Conservation (phyloP, 179 eudicot species). For the Nepenthes alata region DNA sequence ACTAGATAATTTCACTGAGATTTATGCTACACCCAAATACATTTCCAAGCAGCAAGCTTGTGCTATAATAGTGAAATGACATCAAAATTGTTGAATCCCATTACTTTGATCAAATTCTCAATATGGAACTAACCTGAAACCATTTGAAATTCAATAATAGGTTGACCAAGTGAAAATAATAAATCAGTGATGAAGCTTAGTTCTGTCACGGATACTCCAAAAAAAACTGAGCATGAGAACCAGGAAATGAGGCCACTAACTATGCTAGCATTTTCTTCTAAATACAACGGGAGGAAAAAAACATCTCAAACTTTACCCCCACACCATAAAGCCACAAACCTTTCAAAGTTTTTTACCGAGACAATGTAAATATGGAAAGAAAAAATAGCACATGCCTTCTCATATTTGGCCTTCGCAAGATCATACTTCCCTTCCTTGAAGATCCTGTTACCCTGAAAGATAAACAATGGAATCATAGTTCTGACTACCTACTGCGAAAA, state of each 20-base stretch:
- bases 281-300: too few species aligned
- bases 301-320: too few species aligned
- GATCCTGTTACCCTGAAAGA: constrained; percentile 86
- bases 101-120: too few species aligned
- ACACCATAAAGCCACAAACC: not conserved
- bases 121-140: too few species aligned
- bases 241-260: too few species aligned
- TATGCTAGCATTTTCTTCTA: too few species aligned
- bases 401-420: constrained; percentile 95
- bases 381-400: constrained; percentile 47
- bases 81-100: too few species aligned
- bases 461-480: constrained; percentile 8
- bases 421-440: constrained; percentile 94
- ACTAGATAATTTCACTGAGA: too few species aligned
- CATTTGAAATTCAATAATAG: not conserved
- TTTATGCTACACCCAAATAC: too few species aligned
- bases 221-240: too few species aligned
- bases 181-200: not conserved
- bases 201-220: not conserved
- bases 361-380: constrained; percentile 1
- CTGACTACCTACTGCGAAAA: not conserved
- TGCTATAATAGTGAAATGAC: too few species aligned
- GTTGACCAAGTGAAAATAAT: not conserved
- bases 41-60: too few species aligned
- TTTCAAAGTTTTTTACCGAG: not conserved